Evolutionary conservation across 305 asterid species (phyloP).

Genomic region (Fraxinus greggii): DNA sequence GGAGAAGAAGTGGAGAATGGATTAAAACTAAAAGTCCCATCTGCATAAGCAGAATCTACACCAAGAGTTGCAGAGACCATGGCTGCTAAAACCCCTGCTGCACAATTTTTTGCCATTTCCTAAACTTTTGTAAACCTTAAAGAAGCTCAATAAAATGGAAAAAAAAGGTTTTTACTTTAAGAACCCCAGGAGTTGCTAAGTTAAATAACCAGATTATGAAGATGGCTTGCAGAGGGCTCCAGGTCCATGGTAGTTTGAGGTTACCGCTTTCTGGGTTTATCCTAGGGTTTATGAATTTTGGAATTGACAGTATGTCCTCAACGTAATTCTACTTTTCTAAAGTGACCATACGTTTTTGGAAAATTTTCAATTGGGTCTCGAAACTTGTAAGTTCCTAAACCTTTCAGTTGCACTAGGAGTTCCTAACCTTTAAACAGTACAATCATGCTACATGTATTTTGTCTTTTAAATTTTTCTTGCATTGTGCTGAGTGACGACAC

Average conservation of each 20-base stretch:
- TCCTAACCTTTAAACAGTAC: not conserved
- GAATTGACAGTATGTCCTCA: not conserved
- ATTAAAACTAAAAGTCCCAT: constrained; percentile 48
- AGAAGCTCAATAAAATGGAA: not conserved
- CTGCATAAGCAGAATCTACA: constrained; percentile 54
- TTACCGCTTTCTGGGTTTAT: not conserved
- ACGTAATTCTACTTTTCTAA: not conserved
- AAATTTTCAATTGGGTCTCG: not conserved
- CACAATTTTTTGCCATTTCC: constrained; percentile 52
- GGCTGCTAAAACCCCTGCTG: constrained; percentile 67
- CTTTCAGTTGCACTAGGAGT: not conserved
- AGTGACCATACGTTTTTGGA: not conserved
- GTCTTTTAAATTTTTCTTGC: too few relatives aligned
- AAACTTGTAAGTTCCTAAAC: not conserved
- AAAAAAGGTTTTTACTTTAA: not conserved
- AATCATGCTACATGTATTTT: too few relatives aligned
- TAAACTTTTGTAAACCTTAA: not conserved
- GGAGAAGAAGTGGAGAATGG: constrained; percentile 49
- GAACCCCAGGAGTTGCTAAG: not conserved
- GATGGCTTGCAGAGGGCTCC: not conserved
- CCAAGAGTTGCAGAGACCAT: constrained; percentile 55
- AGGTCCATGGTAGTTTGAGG: not conserved
- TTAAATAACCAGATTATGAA: not conserved
- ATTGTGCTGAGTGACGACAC: too few relatives aligned
- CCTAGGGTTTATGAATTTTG: not conserved